Conservation (phyloP, 2,329 filamentous ascomycete species). For the Ophiostoma novo-ulmi region DNA sequence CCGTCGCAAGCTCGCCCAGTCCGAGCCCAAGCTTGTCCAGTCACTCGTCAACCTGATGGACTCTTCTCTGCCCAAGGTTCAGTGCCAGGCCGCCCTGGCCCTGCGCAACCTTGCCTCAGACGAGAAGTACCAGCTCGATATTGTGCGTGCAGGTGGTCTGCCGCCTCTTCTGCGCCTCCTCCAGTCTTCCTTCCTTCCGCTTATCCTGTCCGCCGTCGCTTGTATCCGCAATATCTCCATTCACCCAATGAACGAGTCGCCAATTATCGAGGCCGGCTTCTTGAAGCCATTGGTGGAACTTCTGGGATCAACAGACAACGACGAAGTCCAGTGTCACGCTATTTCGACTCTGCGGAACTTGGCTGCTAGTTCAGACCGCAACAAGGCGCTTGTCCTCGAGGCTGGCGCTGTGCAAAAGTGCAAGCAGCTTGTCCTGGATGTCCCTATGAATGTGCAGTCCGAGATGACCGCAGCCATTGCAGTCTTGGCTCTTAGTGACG, state of each 20-base stretch:
- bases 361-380: slow-evolving; percentile 92
- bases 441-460: slow-evolving; percentile 90
- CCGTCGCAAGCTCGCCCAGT: slow-evolving; percentile 82
- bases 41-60: slow-evolving; percentile 96
- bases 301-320: slow-evolving; percentile 90
- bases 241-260: slow-evolving; percentile 93
- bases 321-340: slow-evolving; percentile 97
- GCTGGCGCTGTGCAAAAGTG: slow-evolving; percentile 97
- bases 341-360: slow-evolving; percentile 95
- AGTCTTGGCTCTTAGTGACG: slow-evolving; percentile 89
- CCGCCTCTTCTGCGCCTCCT: slow-evolving; percentile 80
- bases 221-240: slow-evolving; percentile 99
- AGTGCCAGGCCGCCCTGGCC: slow-evolving; percentile 92
- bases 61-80: slow-evolving; percentile 92
- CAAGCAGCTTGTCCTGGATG: slow-evolving; percentile 90
- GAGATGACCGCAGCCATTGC: slow-evolving; percentile 99
- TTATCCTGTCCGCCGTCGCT: slow-evolving; percentile 93
- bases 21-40: slow-evolving; percentile 85
- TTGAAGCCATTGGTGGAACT: slow-evolving; percentile 89
- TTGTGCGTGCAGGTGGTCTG: slow-evolving; percentile 83
- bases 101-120: slow-evolving; percentile 94
- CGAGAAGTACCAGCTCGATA: slow-evolving; percentile 97
- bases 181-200: slow-evolving; percentile 89
- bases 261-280: slow-evolving; percentile 97
- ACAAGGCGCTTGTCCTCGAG: slow-evolving; percentile 95